A percentile compares a stretch with the other conserved stretches of the same genome.
Conservation (phyloP, 2,329 filamentous ascomycete species). For the Penicillium sp. region DNA sequence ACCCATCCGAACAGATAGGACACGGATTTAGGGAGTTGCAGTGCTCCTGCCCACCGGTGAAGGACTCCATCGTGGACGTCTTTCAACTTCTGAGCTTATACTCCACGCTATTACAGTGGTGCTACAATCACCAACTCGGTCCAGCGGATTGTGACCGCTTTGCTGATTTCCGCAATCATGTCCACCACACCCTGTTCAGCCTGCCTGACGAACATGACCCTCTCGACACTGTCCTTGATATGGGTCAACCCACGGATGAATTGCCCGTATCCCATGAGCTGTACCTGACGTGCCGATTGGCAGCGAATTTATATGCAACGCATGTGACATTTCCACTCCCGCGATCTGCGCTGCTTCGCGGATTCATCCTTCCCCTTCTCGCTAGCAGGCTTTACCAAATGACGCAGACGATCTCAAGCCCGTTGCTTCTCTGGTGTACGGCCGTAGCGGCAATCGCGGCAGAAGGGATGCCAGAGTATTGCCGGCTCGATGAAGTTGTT, state of each 20-base stretch:
- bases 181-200: constrained; percentile 3
- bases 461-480: background rate
- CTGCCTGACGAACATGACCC: constrained; percentile 1
- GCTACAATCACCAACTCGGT: background rate
- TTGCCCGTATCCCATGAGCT: background rate
- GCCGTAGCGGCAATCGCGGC: constrained; percentile 2
- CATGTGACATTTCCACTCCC: constrained; percentile 3
- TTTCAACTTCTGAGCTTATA: background rate
- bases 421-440: constrained; percentile 1
- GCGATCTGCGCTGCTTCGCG: background rate
- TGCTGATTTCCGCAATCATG: background rate
- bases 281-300: background rate
- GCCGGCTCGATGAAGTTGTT: background rate
- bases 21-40: background rate
- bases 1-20: background rate
- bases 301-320: background rate
- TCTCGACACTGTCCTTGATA: background rate
- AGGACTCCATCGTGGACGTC: background rate
- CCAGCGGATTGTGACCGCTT: background rate
- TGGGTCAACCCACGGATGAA: background rate
- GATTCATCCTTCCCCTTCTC: constrained; percentile 1
- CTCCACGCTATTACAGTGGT: background rate
- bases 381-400: background rate
- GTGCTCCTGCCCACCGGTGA: background rate
- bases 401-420: background rate